phyloP scores from a whole-genome alignment of 2,329 filamentous ascomycete genomes.

The Aspergillus clavatus region DNA sequence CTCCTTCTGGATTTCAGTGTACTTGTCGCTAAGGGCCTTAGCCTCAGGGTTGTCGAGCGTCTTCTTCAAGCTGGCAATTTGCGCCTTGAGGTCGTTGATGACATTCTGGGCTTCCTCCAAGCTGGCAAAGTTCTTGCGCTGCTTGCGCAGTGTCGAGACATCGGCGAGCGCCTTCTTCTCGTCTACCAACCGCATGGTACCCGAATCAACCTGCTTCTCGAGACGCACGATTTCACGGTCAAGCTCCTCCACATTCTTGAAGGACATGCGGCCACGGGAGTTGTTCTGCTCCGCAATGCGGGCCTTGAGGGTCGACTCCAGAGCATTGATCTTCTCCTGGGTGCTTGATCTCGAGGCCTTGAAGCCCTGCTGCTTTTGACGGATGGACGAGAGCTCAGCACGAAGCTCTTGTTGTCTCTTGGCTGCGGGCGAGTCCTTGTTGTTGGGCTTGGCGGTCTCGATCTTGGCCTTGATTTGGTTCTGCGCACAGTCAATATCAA shows the following conservation, averaged over 20 bases:
- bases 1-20: conserved; percentile 79
- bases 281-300: conserved; percentile 83
- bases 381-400: conserved; percentile 75
- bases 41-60: conserved; percentile 85
- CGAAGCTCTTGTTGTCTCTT: conserved; percentile 85
- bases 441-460: conserved; percentile 74
- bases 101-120: conserved; percentile 82
- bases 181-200: conserved; percentile 91
- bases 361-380: conserved; percentile 77
- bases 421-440: conserved; percentile 71
- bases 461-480: conserved; percentile 84
- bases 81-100: conserved; percentile 80
- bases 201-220: conserved; percentile 79
- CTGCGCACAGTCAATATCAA: conserved; percentile 51
- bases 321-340: conserved; percentile 85
- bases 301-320: conserved; percentile 83
- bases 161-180: conserved; percentile 91
- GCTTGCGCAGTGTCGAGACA: conserved; percentile 76
- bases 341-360: conserved; percentile 75
- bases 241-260: conserved; percentile 83
- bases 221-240: conserved; percentile 76
- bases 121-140: conserved; percentile 82
- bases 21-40: conserved; percentile 81
- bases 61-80: conserved; percentile 86
- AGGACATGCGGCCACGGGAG: conserved; percentile 72